Base-by-base conservation (phyloP, 2,329 filamentous ascomycete genomes). In the Hypoxylon sp. region DNA sequence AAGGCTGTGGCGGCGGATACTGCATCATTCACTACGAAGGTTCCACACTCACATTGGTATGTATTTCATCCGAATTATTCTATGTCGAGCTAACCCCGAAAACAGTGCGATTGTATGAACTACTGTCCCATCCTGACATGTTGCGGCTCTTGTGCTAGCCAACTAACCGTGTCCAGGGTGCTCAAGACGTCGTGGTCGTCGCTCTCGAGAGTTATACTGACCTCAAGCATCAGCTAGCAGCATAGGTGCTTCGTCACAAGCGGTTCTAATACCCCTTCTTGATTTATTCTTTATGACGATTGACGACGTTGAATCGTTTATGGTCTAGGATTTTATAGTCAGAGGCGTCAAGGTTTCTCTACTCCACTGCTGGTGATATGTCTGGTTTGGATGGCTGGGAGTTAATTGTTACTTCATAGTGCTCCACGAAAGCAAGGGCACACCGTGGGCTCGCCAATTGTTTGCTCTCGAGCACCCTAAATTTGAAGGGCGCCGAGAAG, bases 21-120 rank as follows among this genome's bases (percentile, higher is more conserved):
- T 97, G 94, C 77, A 85, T 91, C 64, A 84, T 90, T 59, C 93
- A 97, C 75, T 93, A 96, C 70, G 91, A 93, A 70, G 92, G 92
- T 14, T 95, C 91, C 40, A 92, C 90, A 11, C 79, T 83, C n/a
- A 89, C 84, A 33, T 78, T 82, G 70, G 84, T 86, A 74, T 81
- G 83, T 80, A 24, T 22, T 50, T 12, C 48, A 3, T 6, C 33
- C 28, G 2, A 32, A 26, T 26, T n/a, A 26, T 22, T 16, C 18
- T 5, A 45, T 65, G 14, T 18, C 18, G 18, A 22, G 42, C 78
- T 80, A 72, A 82, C 71, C 7, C 20, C 7, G 33, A 8, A 24
- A 56, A 14, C 60, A 84, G 82, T 84, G 83, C 67, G 82, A 84
- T 56, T 84, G 82, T 84, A 80, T 59, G 80, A 63, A 49, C 20